Conservation (phyloP, 2,329 filamentous ascomycete genomes). For the Bretziella fagacearum region DNA sequence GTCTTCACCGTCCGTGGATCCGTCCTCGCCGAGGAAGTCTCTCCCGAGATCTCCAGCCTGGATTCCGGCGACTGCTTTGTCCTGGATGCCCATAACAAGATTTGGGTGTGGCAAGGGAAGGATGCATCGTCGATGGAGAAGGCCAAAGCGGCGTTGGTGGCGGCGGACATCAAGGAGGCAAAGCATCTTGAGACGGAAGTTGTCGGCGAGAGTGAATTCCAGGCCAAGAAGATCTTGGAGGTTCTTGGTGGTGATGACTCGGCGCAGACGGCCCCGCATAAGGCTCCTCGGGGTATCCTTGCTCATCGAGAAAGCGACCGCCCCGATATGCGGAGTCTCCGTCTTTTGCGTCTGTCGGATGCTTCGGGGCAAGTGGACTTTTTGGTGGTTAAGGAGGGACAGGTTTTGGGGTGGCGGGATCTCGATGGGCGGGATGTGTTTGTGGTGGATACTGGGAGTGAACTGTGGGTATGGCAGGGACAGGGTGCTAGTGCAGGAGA, state of each 20-base stretch:
- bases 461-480: conserved; percentile 52
- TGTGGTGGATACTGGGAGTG: conserved; percentile 38
- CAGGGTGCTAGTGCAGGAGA: conserved; percentile 38
- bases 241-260: conserved; percentile 33
- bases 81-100: conserved; percentile 43
- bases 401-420: conserved; percentile 28
- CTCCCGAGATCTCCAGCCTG: conserved; percentile 42
- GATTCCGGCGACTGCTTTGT: conserved; percentile 52
- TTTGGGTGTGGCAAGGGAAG: conserved; percentile 54
- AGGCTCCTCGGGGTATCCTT: background rate
- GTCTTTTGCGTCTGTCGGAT: conserved; percentile 47
- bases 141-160: conserved; percentile 48
- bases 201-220: conserved; percentile 40
- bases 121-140: conserved; percentile 52
- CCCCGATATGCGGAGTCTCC: no score
- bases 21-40: conserved; percentile 39
- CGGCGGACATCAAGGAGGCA: conserved; percentile 45
- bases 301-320: no score
- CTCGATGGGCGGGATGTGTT: conserved; percentile 45
- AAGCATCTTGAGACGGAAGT: conserved; percentile 51
- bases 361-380: conserved; percentile 40
- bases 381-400: conserved; percentile 39
- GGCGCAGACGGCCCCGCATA: background rate
- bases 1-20: conserved; percentile 41
- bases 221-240: conserved; percentile 36